These are phyloP conservation scores for Draba incana DNA, from an alignment of 345 rosid species.

Conservation along the genomic window DNA sequence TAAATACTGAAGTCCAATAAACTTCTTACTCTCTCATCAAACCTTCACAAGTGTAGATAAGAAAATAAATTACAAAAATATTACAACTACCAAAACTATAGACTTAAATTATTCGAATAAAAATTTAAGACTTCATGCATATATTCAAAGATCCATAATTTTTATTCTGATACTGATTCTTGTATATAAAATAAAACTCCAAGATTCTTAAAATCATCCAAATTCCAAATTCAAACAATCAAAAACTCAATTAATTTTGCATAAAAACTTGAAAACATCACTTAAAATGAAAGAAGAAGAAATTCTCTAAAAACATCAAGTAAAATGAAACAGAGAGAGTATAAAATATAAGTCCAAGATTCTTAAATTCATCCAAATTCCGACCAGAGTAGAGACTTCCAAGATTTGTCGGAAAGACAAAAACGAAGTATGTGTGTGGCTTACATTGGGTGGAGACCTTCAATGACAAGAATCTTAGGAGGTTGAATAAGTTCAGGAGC, in stretches of 20 bases:
- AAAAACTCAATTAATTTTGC: too few relatives aligned
- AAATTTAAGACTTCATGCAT: conserved; percentile 23
- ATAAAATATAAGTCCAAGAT: conserved; percentile 15
- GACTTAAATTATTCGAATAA: conserved; percentile 21
- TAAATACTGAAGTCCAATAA: conserved; percentile 92
- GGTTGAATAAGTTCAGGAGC: conserved; percentile 92
- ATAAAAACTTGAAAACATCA: too few relatives aligned
- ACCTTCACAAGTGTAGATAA: conserved; percentile 53
- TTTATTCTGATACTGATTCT: conserved; percentile 27
- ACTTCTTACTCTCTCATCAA: conserved; percentile 81
- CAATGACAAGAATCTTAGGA: conserved; percentile 96
- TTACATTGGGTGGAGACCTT: conserved; percentile 99
- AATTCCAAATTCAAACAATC: conserved; percentile 17
- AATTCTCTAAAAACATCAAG: too few relatives aligned
- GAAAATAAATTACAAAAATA: conserved; percentile 6
- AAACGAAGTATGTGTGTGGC: conserved; percentile 37
- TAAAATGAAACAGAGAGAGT: too few relatives aligned
- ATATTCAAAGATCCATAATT: conserved; percentile 6
- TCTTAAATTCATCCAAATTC: conserved; percentile 34
- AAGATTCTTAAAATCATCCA: conserved; percentile 33
- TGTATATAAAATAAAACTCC: not conserved
- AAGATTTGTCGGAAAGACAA: conserved; percentile 10
- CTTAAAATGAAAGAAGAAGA: too few relatives aligned
- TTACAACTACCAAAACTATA: conserved; percentile 18
- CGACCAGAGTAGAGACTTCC: conserved; percentile 25